Conservation (phyloP, 495 filamentous ascomycete genomes). For the Penicillium alfredii region DNA sequence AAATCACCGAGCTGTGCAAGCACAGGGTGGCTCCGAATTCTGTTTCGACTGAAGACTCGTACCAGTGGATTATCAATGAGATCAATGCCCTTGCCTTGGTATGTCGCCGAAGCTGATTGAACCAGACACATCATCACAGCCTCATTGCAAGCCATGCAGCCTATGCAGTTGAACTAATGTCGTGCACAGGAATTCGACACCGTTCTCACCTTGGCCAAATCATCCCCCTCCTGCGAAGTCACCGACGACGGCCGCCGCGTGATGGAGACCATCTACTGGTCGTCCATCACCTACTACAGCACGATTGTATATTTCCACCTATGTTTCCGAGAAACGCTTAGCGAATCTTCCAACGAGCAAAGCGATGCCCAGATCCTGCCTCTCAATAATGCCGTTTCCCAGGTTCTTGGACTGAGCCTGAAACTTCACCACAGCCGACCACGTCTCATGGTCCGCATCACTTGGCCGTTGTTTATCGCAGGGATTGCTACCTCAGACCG, state of each 20-base stretch:
- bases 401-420: constrained; percentile 22
- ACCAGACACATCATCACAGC: no score
- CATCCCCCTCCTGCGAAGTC: constrained; percentile 19
- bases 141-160: no score
- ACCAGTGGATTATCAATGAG: constrained; percentile 15
- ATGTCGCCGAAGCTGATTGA: no score
- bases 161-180: no score
- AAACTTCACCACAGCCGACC: constrained; percentile 28
- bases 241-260: constrained; percentile 17
- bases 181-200: constrained; percentile 22
- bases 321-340: constrained; percentile 18
- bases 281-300: constrained; percentile 27
- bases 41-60: constrained; percentile 1
- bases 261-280: constrained; percentile 29
- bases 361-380: no score
- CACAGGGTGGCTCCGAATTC: constrained; percentile 3
- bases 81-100: constrained; percentile 21
- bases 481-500: constrained; percentile 28
- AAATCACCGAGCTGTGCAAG: constrained; percentile 24
- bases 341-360: constrained; percentile 2
- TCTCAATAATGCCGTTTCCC: constrained; percentile 18
- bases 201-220: constrained; percentile 18
- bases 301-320: constrained; percentile 27
- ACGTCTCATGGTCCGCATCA: constrained; percentile 24
- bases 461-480: constrained; percentile 28